Conservation (phyloP, 192 early-diverging fungal species). For the Chytriomyces sp. region DNA sequence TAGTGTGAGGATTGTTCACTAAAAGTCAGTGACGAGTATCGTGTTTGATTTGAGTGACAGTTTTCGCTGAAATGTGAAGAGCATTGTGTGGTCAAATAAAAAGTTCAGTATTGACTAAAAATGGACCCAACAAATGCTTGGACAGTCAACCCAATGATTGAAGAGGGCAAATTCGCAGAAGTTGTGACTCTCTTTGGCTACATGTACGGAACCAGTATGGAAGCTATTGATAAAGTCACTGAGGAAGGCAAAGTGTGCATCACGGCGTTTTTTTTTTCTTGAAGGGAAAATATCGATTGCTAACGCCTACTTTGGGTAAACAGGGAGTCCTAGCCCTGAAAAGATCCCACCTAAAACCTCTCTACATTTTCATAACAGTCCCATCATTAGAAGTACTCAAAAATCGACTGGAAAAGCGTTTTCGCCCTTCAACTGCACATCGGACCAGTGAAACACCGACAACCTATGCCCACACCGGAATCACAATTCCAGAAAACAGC, state of each 20-base stretch:
- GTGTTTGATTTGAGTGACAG: too few species aligned
- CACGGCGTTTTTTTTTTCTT: slow-evolving; percentile 16
- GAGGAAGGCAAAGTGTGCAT: slow-evolving; percentile 63
- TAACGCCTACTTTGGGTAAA: neutral
- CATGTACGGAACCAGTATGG: slow-evolving; percentile 59
- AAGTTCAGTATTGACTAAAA: too few species aligned
- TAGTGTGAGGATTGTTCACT: too few species aligned
- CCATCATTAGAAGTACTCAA: slow-evolving; percentile 53
- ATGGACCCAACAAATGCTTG: too few species aligned
- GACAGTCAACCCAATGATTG: too few species aligned
- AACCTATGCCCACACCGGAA: slow-evolving; percentile 9
- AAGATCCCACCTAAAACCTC: slow-evolving; percentile 51
- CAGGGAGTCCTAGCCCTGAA: slow-evolving; percentile 58
- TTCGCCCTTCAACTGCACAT: slow-evolving; percentile 18
- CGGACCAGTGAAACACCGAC: neutral
- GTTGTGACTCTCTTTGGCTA: slow-evolving; percentile 60
- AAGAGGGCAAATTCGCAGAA: slow-evolving; percentile 57
- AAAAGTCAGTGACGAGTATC: too few species aligned
- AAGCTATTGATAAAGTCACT: slow-evolving; percentile 53
- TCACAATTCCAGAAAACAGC: slow-evolving; percentile 24
- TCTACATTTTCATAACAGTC: slow-evolving; percentile 54
- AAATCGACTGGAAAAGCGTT: slow-evolving; percentile 46
- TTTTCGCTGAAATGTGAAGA: too few species aligned
- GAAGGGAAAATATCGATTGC: neutral
- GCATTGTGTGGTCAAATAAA: too few species aligned